Conservation (phyloP, 1,284 basidiomycete genomes). For the Cryptococcus sp. region DNA sequence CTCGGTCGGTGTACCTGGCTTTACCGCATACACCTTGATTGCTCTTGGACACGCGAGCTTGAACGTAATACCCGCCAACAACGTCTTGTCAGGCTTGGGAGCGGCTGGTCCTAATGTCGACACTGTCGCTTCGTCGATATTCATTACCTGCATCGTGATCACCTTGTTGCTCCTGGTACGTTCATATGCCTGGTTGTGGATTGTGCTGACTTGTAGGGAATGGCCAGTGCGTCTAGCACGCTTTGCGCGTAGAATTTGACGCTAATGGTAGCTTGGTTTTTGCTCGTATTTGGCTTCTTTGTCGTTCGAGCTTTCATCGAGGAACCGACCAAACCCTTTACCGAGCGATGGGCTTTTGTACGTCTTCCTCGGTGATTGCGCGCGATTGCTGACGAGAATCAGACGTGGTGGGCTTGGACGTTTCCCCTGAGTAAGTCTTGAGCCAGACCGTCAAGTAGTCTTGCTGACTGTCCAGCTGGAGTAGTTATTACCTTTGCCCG, state of each 20-base stretch:
- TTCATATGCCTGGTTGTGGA: background rate
- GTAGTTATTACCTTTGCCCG: conserved; percentile 11
- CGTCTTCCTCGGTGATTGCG: conserved; percentile 4
- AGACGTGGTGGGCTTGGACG: conserved; percentile 19
- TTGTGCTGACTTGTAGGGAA: too few relatives aligned
- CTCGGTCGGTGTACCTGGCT: conserved; percentile 21
- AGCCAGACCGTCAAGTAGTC: background rate
- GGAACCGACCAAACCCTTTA: conserved; percentile 6
- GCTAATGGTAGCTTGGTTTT: conserved; percentile 5
- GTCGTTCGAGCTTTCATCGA: background rate
- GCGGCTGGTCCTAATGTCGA: background rate
- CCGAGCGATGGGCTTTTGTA: conserved; percentile 8
- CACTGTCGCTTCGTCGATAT: conserved; percentile 8
- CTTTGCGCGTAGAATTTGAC: too few relatives aligned
- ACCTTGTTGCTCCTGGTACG: conserved; percentile 4
- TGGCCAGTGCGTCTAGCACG: too few relatives aligned
- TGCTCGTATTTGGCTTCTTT: conserved; percentile 5
- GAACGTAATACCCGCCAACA: conserved; percentile 7
- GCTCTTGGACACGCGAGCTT: conserved; percentile 12
- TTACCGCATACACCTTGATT: conserved; percentile 19
- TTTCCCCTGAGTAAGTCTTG: conserved; percentile 13
- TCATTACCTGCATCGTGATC: conserved; percentile 1
- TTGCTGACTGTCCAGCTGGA: conserved; percentile 7
- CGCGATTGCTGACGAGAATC: background rate
- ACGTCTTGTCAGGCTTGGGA: conserved; percentile 6